Evolutionary conservation across 2,329 filamentous ascomycete genomes (phyloP).

Genomic region (Corynespora cassiicola): DNA sequence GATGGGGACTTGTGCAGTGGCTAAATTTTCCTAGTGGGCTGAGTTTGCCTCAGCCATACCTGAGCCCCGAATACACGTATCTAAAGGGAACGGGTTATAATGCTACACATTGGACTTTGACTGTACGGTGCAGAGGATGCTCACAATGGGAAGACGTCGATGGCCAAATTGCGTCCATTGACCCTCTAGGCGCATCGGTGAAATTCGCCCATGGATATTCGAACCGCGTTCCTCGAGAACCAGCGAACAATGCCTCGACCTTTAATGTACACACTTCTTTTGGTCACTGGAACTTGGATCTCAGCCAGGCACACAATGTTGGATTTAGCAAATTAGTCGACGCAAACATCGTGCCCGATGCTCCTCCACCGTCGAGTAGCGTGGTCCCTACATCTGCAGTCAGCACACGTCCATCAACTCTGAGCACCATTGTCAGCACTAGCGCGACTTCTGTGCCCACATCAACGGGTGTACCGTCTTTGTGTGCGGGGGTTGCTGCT

Average conservation of each 20-base stretch:
- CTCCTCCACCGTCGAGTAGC: conserved; percentile 21
- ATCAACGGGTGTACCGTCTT: conserved; percentile 23
- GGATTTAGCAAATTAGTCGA: conserved; percentile 31
- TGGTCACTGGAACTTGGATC: conserved; percentile 33
- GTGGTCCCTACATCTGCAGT: conserved; percentile 12
- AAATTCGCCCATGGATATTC: conserved; percentile 34
- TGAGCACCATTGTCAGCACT: conserved; percentile 16
- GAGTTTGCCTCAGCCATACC: conserved; percentile 34
- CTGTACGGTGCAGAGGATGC: conserved; percentile 37
- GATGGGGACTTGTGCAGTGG: not conserved
- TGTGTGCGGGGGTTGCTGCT: conserved; percentile 23
- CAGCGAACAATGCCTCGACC: conserved; percentile 36
- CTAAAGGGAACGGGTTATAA: conserved; percentile 40
- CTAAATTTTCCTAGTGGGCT: conserved; percentile 28
- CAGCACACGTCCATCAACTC: conserved; percentile 19
- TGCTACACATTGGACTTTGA: conserved; percentile 39
- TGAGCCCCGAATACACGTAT: conserved; percentile 33
- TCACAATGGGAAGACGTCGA: conserved; percentile 36
- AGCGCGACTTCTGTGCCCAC: conserved; percentile 19
- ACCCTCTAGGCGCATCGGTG: conserved; percentile 21
- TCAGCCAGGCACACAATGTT: conserved; percentile 28
- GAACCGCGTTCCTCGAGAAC: conserved; percentile 23
- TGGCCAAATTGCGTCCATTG: conserved; percentile 24
- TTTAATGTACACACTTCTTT: conserved; percentile 38
- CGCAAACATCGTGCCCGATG: conserved; percentile 24